Conservation (phyloP, 2,329 filamentous ascomycete genomes). For the Lomentospora prolificans region DNA sequence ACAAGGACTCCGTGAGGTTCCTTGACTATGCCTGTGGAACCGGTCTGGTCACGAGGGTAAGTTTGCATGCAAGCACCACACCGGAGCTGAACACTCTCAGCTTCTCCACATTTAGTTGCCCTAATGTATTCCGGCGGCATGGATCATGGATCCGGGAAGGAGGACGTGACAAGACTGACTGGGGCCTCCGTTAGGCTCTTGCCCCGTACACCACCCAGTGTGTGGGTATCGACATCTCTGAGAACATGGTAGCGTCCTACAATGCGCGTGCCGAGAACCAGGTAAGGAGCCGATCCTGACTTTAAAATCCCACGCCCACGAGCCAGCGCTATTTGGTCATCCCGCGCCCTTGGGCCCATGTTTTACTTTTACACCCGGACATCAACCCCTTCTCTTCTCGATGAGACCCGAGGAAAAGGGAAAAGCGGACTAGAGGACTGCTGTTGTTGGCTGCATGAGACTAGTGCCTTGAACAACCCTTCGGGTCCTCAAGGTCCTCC, state of each 20-base stretch:
- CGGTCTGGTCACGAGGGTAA: conserved; percentile 53
- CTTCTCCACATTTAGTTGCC: too few relatives aligned
- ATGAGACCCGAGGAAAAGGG: background rate
- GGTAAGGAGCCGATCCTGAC: conserved; percentile 29
- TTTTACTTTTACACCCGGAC: background rate
- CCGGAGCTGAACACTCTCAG: background rate
- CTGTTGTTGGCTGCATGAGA: background rate
- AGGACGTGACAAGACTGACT: background rate
- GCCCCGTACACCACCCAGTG: conserved; percentile 52
- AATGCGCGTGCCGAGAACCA: conserved; percentile 50
- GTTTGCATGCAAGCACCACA: conserved; percentile 14
- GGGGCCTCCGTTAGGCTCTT: conserved; percentile 36
- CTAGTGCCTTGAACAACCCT: background rate
- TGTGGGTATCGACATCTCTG: conserved; percentile 60
- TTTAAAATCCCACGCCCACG: too few relatives aligned
- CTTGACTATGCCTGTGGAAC: conserved; percentile 73
- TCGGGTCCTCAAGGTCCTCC: background rate
- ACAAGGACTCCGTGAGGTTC: conserved; percentile 34
- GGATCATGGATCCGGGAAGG: background rate
- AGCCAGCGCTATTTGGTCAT: background rate
- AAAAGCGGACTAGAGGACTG: background rate
- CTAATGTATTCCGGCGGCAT: too few relatives aligned
- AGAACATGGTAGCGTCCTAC: conserved; percentile 60
- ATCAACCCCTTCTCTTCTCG: background rate
- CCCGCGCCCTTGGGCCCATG: background rate